phyloP scores from a whole-genome alignment of 2,329 filamentous ascomycete genomes.

The Colletotrichum sp. region DNA sequence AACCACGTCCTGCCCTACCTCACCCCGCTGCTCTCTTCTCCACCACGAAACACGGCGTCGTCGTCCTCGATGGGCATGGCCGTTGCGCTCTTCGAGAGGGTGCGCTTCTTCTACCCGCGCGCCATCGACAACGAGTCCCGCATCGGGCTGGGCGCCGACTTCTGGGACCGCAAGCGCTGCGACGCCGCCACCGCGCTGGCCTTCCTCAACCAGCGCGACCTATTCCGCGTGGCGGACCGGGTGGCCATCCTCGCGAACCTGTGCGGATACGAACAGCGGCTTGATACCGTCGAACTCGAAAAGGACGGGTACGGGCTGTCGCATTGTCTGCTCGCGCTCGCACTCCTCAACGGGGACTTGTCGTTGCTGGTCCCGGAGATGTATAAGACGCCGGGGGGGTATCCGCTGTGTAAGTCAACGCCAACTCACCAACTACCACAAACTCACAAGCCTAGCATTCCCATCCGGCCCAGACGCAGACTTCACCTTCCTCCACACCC shows the following conservation, averaged over 20 bases:
- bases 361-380: neutral
- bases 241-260: neutral
- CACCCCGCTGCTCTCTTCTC: neutral
- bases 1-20: neutral
- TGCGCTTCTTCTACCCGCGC: neutral
- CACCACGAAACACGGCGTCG: neutral
- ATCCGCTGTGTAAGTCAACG: neutral
- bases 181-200: neutral
- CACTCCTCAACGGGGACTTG: neutral
- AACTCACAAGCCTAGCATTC: neutral
- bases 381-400: accelerated
- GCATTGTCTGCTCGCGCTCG: neutral
- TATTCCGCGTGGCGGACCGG: neutral
- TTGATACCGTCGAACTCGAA: neutral
- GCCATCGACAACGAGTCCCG: neutral
- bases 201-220: neutral
- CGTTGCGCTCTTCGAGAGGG: neutral
- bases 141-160: neutral
- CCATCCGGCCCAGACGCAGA: neutral
- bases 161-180: neutral
- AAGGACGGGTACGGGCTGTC: neutral
- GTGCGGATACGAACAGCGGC: neutral
- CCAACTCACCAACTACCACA: neutral
- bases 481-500: neutral
- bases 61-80: neutral